Evolutionary conservation across 768 basidiomycete genomes (phyloP).

Genomic region (Hydnum rufescens): DNA sequence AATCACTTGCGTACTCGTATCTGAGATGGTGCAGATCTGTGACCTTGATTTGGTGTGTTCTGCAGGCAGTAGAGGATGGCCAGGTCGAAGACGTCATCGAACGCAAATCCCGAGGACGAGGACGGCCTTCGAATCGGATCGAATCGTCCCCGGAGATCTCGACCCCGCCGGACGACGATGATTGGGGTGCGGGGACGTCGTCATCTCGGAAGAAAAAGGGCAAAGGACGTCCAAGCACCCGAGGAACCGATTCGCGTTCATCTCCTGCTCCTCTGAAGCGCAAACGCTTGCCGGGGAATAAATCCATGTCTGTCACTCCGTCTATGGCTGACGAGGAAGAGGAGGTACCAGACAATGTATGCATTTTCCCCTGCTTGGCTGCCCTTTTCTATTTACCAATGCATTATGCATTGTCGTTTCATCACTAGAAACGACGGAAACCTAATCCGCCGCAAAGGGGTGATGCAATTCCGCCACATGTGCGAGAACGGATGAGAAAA

Average conservation of each 20-base stretch:
- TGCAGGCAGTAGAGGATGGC: slow-evolving; percentile 15
- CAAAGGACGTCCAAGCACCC: slow-evolving; percentile 36
- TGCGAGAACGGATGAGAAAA: slow-evolving; percentile 64
- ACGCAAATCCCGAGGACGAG: slow-evolving; percentile 7
- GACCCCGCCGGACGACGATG: neutral
- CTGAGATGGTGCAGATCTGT: neutral
- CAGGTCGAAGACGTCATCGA: slow-evolving; percentile 15
- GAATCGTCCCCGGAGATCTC: neutral
- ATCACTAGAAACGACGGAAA: slow-evolving; percentile 64
- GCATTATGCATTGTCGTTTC: no score
- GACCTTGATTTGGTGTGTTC: neutral
- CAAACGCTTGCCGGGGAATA: slow-evolving; percentile 40
- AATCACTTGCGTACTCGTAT: slow-evolving; percentile 12
- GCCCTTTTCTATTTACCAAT: no score
- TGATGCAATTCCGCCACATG: slow-evolving; percentile 19
- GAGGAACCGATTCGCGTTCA: slow-evolving; percentile 20
- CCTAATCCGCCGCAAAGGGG: slow-evolving; percentile 29
- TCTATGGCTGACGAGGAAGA: slow-evolving; percentile 47
- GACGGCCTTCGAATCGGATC: slow-evolving; percentile 2
- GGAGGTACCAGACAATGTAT: slow-evolving; percentile 44
- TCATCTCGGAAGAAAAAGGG: slow-evolving; percentile 21
- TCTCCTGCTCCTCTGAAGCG: slow-evolving; percentile 30
- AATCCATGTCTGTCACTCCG: slow-evolving; percentile 59
- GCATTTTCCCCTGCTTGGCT: neutral
- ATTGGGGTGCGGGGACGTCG: neutral